Evolutionary conservation across 495 filamentous ascomycete genomes (phyloP).

Genomic region (Xylaria cubensis): DNA sequence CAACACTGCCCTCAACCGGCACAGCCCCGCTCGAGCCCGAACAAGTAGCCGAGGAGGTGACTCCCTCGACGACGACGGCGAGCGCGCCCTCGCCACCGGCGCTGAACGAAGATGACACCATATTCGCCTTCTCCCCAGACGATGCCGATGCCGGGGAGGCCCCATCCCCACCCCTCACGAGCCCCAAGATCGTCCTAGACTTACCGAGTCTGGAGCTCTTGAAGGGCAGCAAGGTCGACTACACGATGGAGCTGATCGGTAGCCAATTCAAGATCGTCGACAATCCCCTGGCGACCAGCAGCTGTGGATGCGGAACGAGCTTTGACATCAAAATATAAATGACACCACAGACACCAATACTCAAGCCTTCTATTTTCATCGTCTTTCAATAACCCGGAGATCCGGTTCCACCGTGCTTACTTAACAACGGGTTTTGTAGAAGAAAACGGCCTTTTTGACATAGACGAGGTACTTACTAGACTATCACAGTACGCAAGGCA

Average conservation of each 20-base stretch:
- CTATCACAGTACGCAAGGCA: conserved; percentile 1
- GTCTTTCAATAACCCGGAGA: background rate
- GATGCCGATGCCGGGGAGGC: conserved; percentile 20
- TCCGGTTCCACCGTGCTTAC: background rate
- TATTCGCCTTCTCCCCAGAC: conserved; percentile 53
- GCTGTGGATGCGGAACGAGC: conserved; percentile 96
- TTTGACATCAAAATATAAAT: conserved; percentile 82
- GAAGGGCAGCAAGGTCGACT: conserved; percentile 93
- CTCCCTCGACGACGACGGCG: conserved; percentile 32
- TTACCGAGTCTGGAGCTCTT: conserved; percentile 84
- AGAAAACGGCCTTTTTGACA: background rate
- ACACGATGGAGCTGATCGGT: conserved; percentile 95
- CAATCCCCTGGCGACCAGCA: conserved; percentile 88
- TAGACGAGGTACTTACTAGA: background rate
- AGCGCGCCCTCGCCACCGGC: conserved; percentile 28
- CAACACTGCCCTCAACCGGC: conserved; percentile 53
- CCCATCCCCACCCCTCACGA: conserved; percentile 28
- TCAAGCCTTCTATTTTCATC: background rate
- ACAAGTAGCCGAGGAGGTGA: conserved; percentile 33
- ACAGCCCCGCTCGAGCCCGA: background rate
- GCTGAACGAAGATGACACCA: conserved; percentile 75
- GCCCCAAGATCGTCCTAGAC: conserved; percentile 88
- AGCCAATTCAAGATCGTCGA: conserved; percentile 97
- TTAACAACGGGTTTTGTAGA: conserved; percentile 6
- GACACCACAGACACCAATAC: background rate